phyloP scores from a whole-genome alignment of 345 rosid genomes.

The Gynandropsis gynandra region DNA sequence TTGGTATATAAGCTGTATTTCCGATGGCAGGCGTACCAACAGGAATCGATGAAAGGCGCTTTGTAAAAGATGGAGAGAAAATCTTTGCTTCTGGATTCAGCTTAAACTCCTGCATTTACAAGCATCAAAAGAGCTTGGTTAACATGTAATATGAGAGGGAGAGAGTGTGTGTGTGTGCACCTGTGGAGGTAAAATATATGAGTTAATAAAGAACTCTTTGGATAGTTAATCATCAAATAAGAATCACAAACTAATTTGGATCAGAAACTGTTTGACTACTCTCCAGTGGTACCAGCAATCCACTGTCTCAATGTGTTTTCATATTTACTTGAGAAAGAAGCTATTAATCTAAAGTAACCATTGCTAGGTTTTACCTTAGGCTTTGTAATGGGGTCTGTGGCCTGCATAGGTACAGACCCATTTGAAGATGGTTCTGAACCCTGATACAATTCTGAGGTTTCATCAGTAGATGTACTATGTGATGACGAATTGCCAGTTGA shows the following conservation, averaged over 20 bases:
- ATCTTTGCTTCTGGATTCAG: constrained; percentile 78
- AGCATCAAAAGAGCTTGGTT: constrained; percentile 1
- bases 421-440: constrained; percentile 32
- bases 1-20: constrained; percentile 46
- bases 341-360: constrained; percentile 1
- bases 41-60: constrained; percentile 41
- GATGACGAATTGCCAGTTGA: constrained; percentile 18
- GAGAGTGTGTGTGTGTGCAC: neutral
- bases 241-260: constrained; percentile 1
- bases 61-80: constrained; percentile 63
- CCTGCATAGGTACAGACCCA: constrained; percentile 38
- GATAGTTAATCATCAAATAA: neutral
- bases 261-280: too few species aligned
- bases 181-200: too few species aligned
- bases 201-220: too few species aligned
- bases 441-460: constrained; percentile 29
- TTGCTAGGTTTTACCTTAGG: constrained; percentile 40
- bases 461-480: constrained; percentile 32
- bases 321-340: too few species aligned
- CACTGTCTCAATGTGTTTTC: too few species aligned
- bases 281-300: too few species aligned
- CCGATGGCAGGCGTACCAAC: constrained; percentile 32
- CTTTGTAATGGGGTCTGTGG: constrained; percentile 36
- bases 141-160: neutral
- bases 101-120: constrained; percentile 58